phyloP scores from a whole-genome alignment of 2,329 filamentous ascomycete species.

The Aspergillus alliaceus region DNA sequence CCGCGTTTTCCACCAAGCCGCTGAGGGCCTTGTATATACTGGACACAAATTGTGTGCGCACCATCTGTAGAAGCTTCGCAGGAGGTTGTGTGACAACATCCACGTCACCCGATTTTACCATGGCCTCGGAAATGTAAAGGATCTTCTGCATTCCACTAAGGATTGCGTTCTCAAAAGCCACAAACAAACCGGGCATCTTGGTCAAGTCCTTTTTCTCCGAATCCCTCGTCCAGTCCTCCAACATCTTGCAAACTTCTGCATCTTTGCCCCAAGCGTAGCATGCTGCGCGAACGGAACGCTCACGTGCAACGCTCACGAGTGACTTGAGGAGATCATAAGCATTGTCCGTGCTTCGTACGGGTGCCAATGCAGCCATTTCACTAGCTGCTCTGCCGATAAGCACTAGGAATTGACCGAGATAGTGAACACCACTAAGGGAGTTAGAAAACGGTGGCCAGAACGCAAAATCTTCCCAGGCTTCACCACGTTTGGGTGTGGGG shows the following conservation, averaged over 20 bases:
- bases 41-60: constrained; percentile 86
- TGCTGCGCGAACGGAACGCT: constrained; percentile 80
- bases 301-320: constrained; percentile 75
- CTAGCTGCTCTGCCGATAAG: constrained; percentile 84
- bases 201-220: constrained; percentile 83
- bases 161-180: constrained; percentile 79
- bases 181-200: constrained; percentile 83
- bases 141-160: constrained; percentile 91
- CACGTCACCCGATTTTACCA: constrained; percentile 68
- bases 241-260: constrained; percentile 84
- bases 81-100: constrained; percentile 84
- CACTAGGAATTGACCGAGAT: constrained; percentile 76
- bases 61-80: constrained; percentile 84
- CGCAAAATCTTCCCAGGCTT: constrained; percentile 88
- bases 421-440: constrained; percentile 86
- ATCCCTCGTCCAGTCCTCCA: constrained; percentile 91
- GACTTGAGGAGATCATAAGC: constrained; percentile 71
- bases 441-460: constrained; percentile 97
- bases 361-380: constrained; percentile 75
- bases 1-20: constrained; percentile 95
- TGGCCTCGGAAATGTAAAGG: constrained; percentile 85
- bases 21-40: constrained; percentile 92
- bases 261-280: constrained; percentile 92
- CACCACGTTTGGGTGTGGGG: constrained; percentile 74
- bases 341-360: constrained; percentile 58